Conservation (phyloP, 1,284 basidiomycete genomes). For the Ustilago trichophora region DNA sequence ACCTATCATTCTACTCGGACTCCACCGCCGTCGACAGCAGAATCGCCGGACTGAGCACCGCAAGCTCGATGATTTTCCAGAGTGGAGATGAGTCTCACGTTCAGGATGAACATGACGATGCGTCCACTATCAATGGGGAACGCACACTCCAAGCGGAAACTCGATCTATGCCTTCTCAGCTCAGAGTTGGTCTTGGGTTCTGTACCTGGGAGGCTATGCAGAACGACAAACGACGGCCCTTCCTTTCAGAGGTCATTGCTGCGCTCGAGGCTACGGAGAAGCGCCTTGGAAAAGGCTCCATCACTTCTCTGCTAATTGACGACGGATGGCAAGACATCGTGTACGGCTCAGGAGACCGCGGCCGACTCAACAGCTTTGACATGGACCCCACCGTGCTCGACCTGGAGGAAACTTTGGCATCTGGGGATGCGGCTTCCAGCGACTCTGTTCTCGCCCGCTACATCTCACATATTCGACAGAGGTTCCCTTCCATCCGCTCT, state of each 20-base stretch:
- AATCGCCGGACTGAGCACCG: neutral
- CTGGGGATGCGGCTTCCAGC: too few species aligned
- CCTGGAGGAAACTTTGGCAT: neutral
- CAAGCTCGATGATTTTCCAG: constrained; percentile 13
- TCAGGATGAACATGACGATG: constrained; percentile 10
- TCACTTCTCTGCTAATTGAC: constrained; percentile 40
- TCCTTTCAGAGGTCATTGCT: constrained; percentile 28
- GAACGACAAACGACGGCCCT: constrained; percentile 23
- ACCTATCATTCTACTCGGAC: constrained; percentile 33
- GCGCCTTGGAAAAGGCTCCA: constrained; percentile 18
- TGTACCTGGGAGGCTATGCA: constrained; percentile 49
- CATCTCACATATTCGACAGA: constrained; percentile 13
- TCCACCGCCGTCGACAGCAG: constrained; percentile 21
- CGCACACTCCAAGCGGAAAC: constrained; percentile 8
- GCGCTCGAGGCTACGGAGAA: constrained; percentile 26
- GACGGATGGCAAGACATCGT: constrained; percentile 45
- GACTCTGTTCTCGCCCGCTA: constrained; percentile 16
- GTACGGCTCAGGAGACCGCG: constrained; percentile 9
- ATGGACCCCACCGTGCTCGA: constrained; percentile 28
- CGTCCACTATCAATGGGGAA: constrained; percentile 12
- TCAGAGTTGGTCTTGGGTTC: constrained; percentile 31
- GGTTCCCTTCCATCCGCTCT: constrained; percentile 29
- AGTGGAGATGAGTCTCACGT: neutral
- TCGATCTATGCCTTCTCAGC: neutral
- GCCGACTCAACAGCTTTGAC: constrained; percentile 33